Conservation (phyloP, 192 early-diverging fungal species). For the Chytriomyces sp. region DNA sequence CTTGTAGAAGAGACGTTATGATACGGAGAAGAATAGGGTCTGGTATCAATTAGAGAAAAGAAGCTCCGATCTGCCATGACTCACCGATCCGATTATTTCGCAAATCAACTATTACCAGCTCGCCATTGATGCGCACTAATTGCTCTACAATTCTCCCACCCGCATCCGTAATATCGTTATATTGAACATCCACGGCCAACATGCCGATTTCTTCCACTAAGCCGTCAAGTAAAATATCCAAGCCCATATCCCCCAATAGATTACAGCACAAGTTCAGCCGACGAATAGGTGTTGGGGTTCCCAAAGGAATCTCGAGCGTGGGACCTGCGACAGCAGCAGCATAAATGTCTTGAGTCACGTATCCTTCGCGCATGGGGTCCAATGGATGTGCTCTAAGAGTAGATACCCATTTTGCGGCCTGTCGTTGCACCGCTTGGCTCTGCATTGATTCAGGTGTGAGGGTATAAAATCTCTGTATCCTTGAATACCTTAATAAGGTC, state of each 20-base stretch:
- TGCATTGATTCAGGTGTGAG: not conserved
- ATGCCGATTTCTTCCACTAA: constrained; percentile 45
- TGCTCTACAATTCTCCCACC: constrained; percentile 42
- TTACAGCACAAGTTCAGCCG: constrained; percentile 43
- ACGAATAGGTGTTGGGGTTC: constrained; percentile 27
- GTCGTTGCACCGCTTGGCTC: constrained; percentile 36
- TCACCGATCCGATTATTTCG: constrained; percentile 36
- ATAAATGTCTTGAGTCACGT: constrained; percentile 22
- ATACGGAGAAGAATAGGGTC: constrained; percentile 23
- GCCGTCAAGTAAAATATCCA: constrained; percentile 36
- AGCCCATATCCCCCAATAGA: constrained; percentile 34
- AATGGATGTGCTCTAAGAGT: constrained; percentile 29
- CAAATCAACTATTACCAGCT: constrained; percentile 44
- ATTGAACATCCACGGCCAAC: constrained; percentile 42
- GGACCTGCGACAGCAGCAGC: constrained; percentile 1
- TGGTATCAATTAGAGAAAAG: not conserved
- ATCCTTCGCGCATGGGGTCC: constrained; percentile 22
- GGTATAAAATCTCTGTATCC: not conserved
- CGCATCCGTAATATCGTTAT: constrained; percentile 34
- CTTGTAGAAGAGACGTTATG: constrained; percentile 14
- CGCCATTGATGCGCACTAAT: constrained; percentile 37
- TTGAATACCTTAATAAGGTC: constrained; percentile 35
- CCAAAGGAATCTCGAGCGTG: constrained; percentile 10
- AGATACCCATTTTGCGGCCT: constrained; percentile 32
- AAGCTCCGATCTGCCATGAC: not conserved